These are phyloP conservation scores for Astraeus odoratus DNA, from an alignment of 768 basidiomycete species.

Conservation along the genomic window DNA sequence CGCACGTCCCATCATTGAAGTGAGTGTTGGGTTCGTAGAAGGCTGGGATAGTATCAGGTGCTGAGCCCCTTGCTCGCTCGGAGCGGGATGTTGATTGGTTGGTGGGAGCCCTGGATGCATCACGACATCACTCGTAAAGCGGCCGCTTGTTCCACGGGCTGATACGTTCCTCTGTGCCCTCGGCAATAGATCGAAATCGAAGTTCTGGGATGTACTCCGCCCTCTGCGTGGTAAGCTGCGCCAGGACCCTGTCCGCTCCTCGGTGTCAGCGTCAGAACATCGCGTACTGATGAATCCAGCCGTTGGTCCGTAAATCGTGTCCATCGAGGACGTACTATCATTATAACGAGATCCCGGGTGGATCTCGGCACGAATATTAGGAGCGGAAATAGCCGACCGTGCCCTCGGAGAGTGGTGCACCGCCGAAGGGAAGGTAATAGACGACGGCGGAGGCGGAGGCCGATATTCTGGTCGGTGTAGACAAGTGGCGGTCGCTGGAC, in stretches of 20 bases:
- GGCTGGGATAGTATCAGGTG: neutral
- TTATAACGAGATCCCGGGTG: conserved; percentile 1
- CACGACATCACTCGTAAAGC: neutral
- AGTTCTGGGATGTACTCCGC: conserved; percentile 10
- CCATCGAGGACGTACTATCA: neutral
- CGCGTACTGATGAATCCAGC: conserved; percentile 22
- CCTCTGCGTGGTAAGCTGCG: conserved; percentile 7
- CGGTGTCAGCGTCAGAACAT: conserved; percentile 7
- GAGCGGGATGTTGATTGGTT: neutral
- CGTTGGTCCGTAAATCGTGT: conserved; percentile 18
- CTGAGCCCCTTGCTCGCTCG: neutral
- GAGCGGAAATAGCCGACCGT: neutral
- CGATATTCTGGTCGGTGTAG: conserved; percentile 26
- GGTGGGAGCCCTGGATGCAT: neutral
- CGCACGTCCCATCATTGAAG: conserved; percentile 13
- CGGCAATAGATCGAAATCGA: conserved; percentile 26
- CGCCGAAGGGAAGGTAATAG: conserved; percentile 13
- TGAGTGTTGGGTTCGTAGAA: neutral
- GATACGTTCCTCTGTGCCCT: neutral
- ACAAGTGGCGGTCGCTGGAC: conserved; percentile 37
- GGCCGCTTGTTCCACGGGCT: neutral
- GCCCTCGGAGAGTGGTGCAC: conserved; percentile 11
- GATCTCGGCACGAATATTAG: conserved; percentile 1
- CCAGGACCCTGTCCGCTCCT: neutral
- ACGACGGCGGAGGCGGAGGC: conserved; percentile 8